These are phyloP conservation scores for Ascochyta fabae DNA, from an alignment of 2,329 filamentous ascomycete genomes.

Conservation along the genomic window DNA sequence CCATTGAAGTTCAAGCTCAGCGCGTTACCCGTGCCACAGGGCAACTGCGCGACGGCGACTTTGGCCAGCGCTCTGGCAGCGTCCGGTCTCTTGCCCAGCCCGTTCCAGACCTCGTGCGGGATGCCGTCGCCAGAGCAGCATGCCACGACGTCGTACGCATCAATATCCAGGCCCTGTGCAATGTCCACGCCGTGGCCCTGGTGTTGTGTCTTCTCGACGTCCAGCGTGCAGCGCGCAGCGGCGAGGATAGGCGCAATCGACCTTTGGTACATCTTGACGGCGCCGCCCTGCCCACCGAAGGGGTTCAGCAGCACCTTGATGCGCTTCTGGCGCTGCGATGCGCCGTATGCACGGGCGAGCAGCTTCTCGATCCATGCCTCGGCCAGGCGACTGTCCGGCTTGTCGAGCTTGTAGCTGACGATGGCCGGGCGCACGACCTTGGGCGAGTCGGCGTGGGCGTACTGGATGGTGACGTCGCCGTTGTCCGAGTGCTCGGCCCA, in stretches of 20 bases:
- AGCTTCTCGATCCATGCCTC: slow-evolving; percentile 69
- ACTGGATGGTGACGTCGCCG: slow-evolving; percentile 71
- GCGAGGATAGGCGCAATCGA: slow-evolving; percentile 83
- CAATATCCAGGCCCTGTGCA: slow-evolving; percentile 74
- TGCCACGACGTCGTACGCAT: slow-evolving; percentile 82
- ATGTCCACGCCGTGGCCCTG: slow-evolving; percentile 81
- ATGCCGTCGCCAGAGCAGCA: slow-evolving; percentile 93
- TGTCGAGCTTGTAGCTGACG: slow-evolving; percentile 66
- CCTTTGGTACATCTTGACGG: slow-evolving; percentile 73
- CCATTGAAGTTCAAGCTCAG: slow-evolving; percentile 91
- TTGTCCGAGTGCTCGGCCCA: slow-evolving; percentile 73
- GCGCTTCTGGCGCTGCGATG: slow-evolving; percentile 72
- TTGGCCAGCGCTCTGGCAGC: slow-evolving; percentile 75
- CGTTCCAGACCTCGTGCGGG: slow-evolving; percentile 94
- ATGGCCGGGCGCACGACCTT: slow-evolving; percentile 65
- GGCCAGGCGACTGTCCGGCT: slow-evolving; percentile 57
- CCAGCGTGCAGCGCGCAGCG: slow-evolving; percentile 78
- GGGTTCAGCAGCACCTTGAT: slow-evolving; percentile 92
- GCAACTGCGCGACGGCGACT: slow-evolving; percentile 84
- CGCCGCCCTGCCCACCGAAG: slow-evolving; percentile 81
- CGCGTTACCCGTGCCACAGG: slow-evolving; percentile 92
- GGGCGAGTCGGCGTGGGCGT: slow-evolving; percentile 66
- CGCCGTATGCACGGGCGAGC: slow-evolving; percentile 72
- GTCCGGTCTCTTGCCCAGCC: slow-evolving; percentile 77
- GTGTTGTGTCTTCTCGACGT: slow-evolving; percentile 74